A percentile compares a stretch with the other conserved stretches of the same genome.
Conservation (phyloP, 768 basidiomycete genomes). For the Auricularia sp. region DNA sequence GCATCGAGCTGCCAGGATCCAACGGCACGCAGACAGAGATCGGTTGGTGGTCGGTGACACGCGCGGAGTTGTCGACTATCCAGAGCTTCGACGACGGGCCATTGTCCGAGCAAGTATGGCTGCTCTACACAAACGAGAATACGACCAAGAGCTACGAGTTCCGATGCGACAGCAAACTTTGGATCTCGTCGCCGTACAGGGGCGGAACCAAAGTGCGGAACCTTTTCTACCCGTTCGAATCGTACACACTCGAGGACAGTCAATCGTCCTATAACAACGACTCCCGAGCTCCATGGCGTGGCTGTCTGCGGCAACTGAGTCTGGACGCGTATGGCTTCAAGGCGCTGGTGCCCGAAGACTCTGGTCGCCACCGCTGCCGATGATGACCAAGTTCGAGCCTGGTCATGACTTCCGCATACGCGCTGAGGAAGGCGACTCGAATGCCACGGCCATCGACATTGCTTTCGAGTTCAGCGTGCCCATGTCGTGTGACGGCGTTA, state of each 20-base stretch:
- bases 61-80: constrained; percentile 45
- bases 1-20: constrained; percentile 74
- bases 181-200: constrained; percentile 74
- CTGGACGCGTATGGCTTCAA: constrained; percentile 76
- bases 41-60: constrained; percentile 77
- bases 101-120: constrained; percentile 62
- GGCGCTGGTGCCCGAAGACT: constrained; percentile 52
- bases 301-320: constrained; percentile 58
- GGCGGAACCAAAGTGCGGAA: constrained; percentile 58
- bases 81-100: constrained; percentile 50
- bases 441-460: constrained; percentile 50
- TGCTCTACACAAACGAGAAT: constrained; percentile 84
- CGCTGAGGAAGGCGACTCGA: constrained; percentile 35
- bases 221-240: constrained; percentile 75
- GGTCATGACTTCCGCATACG: constrained; percentile 77
- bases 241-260: constrained; percentile 59
- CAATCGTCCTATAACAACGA: constrained; percentile 51
- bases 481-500: constrained; percentile 69
- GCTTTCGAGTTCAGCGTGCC: constrained; percentile 64
- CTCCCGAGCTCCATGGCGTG: constrained; percentile 51
- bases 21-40: constrained; percentile 72
- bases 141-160: constrained; percentile 50
- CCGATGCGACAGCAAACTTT: constrained; percentile 44
- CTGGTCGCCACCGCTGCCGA: constrained; percentile 65
- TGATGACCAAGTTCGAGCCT: constrained; percentile 68